Conservation (phyloP, 306 rosid species). For the Datisca glomerata region DNA sequence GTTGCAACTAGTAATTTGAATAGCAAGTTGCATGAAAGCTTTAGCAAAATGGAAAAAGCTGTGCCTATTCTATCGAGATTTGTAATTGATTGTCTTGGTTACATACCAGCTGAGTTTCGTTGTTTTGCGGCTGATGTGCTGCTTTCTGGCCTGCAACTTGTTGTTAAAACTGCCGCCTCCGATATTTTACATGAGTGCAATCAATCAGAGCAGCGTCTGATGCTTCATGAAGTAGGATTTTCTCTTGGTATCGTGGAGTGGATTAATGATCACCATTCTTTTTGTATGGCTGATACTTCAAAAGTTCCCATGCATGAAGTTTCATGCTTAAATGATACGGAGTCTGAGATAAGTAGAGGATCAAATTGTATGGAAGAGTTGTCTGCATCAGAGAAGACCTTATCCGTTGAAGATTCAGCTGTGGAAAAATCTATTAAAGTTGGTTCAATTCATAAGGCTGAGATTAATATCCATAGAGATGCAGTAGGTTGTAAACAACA, state of each 20-base stretch:
- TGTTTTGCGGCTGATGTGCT: conserved; percentile 61
- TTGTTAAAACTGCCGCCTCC: conserved; percentile 57
- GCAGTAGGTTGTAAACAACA: conserved; percentile 13
- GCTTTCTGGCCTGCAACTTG: conserved; percentile 67
- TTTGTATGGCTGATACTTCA: conserved; percentile 24
- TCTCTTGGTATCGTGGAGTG: conserved; percentile 70
- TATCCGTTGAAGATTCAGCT: conserved; percentile 12
- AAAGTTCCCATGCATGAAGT: conserved; percentile 16
- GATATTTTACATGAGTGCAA: conserved; percentile 62
- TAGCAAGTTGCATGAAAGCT: conserved; percentile 24
- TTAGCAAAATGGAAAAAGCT: conserved; percentile 27
- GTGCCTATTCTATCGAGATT: conserved; percentile 45
- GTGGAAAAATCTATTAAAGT: conserved; percentile 17
- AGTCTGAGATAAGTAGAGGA: conserved; percentile 14
- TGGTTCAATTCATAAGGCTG: conserved; percentile 13
- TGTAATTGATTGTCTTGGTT: conserved; percentile 59
- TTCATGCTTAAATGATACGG: conserved; percentile 24
- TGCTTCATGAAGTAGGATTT: conserved; percentile 86
- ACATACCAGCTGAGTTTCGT: conserved; percentile 62
- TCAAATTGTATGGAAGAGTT: conserved; percentile 15
- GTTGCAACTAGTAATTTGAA: conserved; percentile 23
- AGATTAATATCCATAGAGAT: conserved; percentile 20
- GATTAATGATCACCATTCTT: conserved; percentile 53
- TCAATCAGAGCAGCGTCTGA: conserved; percentile 49
- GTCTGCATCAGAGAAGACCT: conserved; percentile 26